Conservation (phyloP, 768 basidiomycete species). For the Rhizopogon salebrosus region DNA sequence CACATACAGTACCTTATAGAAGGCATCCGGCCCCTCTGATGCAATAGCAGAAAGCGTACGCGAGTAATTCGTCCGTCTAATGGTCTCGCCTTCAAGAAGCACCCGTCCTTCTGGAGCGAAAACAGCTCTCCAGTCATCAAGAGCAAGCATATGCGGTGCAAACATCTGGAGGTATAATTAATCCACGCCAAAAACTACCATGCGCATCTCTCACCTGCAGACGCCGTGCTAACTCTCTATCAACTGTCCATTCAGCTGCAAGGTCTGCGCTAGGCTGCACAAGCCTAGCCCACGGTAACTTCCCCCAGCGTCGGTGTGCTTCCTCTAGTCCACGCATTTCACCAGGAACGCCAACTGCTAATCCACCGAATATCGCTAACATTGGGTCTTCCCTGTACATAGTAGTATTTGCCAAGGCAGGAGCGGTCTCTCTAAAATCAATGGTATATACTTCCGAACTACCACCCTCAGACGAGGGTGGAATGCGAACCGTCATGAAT, state of each 20-base stretch:
- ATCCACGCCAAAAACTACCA: background rate
- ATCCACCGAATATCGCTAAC: constrained; percentile 64
- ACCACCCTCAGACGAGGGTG: constrained; percentile 38
- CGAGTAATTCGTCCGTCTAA: constrained; percentile 71
- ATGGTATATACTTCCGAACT: constrained; percentile 64
- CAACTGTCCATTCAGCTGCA: constrained; percentile 77
- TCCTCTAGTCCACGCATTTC: constrained; percentile 85
- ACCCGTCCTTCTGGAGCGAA: constrained; percentile 77
- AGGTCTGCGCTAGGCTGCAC: constrained; percentile 72
- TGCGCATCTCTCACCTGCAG: constrained; percentile 48
- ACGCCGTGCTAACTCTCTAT: constrained; percentile 67
- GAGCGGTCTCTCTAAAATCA: constrained; percentile 88
- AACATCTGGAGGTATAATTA: constrained; percentile 30
- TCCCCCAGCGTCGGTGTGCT: constrained; percentile 80
- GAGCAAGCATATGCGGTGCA: constrained; percentile 51
- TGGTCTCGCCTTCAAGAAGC: constrained; percentile 68
- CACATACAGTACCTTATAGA: constrained; percentile 58
- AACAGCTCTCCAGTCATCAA: constrained; percentile 74
- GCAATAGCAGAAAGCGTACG: constrained; percentile 73
- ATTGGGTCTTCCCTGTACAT: constrained; percentile 67
- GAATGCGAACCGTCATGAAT: constrained; percentile 78
- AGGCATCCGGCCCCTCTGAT: constrained; percentile 67
- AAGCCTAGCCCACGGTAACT: constrained; percentile 70
- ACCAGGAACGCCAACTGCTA: constrained; percentile 87
- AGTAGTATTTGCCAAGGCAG: constrained; percentile 60